These are phyloP conservation scores for Fusarium luffae DNA, from an alignment of 2,329 filamentous ascomycete genomes.

Conservation along the genomic window DNA sequence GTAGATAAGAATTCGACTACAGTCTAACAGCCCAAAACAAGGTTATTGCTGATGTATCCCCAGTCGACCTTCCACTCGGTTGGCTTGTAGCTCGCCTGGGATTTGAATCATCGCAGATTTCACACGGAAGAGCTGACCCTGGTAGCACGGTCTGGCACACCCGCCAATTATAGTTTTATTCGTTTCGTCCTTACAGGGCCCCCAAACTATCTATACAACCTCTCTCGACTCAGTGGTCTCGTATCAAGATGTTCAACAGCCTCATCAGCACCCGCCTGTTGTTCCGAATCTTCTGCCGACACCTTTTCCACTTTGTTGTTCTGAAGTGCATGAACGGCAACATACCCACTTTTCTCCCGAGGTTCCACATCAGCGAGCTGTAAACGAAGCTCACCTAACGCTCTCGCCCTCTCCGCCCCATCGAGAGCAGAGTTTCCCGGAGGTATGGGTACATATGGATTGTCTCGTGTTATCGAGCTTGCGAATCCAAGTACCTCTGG, in stretches of 20 bases:
- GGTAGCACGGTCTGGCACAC: too few species aligned
- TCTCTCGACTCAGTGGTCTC: not conserved
- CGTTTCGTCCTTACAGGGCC: too few species aligned
- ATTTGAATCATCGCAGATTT: too few species aligned
- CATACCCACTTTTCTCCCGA: not conserved
- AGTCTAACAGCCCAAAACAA: too few species aligned
- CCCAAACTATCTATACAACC: not conserved
- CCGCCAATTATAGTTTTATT: too few species aligned
- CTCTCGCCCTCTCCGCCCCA: not conserved
- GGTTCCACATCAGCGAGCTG: not conserved
- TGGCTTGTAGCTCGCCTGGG: too few species aligned
- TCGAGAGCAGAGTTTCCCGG: not conserved
- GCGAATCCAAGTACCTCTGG: slow-evolving; percentile 1
- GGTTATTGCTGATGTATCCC: too few species aligned
- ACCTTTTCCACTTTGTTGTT: not conserved
- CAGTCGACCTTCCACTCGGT: too few species aligned
- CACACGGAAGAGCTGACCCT: too few species aligned
- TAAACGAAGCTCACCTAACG: not conserved
- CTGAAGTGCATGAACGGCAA: not conserved
- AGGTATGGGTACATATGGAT: not conserved
- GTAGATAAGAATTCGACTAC: too few species aligned
- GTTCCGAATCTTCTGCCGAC: not conserved
- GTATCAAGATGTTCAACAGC: not conserved
- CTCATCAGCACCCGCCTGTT: not conserved
- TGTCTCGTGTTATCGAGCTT: not conserved